Percentiles rank a stretch among this genome's conserved stretches.
phyloP scores from a whole-genome alignment of 2,329 filamentous ascomycete species.

The Aspergillus sp. region DNA sequence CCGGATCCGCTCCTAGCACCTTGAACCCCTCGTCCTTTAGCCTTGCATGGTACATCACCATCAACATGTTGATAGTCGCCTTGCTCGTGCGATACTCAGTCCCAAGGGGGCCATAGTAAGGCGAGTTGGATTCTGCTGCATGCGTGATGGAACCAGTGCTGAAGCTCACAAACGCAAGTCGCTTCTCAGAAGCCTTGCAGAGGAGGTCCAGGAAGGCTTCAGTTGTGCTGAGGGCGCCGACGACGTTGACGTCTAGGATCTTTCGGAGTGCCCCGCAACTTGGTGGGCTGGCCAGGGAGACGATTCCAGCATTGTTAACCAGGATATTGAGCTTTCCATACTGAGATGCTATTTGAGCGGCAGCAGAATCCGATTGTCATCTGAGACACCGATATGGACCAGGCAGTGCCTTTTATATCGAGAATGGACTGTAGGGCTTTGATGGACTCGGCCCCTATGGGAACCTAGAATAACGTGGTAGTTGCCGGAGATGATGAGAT shows the following conservation, averaged over 20 bases:
- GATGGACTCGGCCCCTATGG: not conserved
- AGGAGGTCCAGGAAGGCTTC: not conserved
- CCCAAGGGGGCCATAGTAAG: not conserved
- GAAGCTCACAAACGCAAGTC: not conserved
- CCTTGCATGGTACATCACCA: slow-evolving; percentile 24
- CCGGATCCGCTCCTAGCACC: slow-evolving; percentile 42
- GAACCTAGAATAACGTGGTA: not conserved
- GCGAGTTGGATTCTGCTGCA: not conserved
- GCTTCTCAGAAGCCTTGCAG: not conserved
- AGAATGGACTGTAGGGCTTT: not conserved
- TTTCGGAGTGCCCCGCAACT: not conserved
- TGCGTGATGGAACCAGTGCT: not conserved
- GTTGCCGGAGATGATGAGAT: not conserved
- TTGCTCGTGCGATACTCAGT: slow-evolving; percentile 1
- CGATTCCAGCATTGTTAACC: not conserved
- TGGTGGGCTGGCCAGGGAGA: not conserved
- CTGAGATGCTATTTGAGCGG: not conserved
- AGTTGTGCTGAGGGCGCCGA: not conserved
- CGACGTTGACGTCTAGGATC: not conserved
- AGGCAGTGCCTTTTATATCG: not conserved
- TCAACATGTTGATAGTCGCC: not conserved
- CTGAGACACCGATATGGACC: not conserved
- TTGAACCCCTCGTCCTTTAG: slow-evolving; percentile 42
- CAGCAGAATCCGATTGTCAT: not conserved
- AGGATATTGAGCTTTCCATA: not conserved